Evolutionary conservation across 1,284 basidiomycete genomes (phyloP).

Genomic region (Heterobasidion parviporum): DNA sequence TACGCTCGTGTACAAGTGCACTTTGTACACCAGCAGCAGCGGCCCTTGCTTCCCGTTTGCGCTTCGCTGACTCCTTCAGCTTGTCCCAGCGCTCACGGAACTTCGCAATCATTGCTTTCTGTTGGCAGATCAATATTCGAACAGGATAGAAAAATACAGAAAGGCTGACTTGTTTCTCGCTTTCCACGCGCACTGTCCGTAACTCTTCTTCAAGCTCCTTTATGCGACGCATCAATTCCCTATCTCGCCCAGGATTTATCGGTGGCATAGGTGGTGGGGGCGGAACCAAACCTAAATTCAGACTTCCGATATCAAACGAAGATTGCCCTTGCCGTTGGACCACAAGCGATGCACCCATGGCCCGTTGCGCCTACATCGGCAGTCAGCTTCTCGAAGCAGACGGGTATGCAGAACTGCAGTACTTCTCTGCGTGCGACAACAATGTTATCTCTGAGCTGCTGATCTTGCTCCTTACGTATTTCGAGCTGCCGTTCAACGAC

Average conservation of each 20-base stretch:
- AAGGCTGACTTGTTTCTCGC: conserved; percentile 69
- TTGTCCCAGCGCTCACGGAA: conserved; percentile 86
- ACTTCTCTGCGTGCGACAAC: conserved; percentile 74
- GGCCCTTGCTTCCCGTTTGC: conserved; percentile 80
- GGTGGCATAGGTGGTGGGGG: conserved; percentile 40
- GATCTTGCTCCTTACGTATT: conserved; percentile 66
- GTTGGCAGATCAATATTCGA: conserved; percentile 13
- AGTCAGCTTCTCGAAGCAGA: not conserved
- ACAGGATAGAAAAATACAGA: not conserved
- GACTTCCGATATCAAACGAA: conserved; percentile 34
- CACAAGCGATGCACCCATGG: conserved; percentile 58
- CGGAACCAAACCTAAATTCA: conserved; percentile 47
- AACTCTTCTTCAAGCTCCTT: conserved; percentile 78
- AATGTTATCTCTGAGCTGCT: conserved; percentile 70
- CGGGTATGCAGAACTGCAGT: not conserved
- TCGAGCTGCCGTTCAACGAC: conserved; percentile 54
- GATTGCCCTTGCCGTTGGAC: conserved; percentile 31
- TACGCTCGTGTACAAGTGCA: conserved; percentile 48
- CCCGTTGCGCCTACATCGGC: conserved; percentile 58
- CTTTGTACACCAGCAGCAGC: conserved; percentile 36
- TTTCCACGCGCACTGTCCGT: conserved; percentile 54
- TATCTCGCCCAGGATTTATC: conserved; percentile 39
- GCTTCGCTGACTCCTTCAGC: conserved; percentile 77
- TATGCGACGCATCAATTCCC: conserved; percentile 60
- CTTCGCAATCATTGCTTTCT: conserved; percentile 78